Base-by-base conservation (phyloP, 805 yeast genomes). In the Candida tallmaniae region DNA sequence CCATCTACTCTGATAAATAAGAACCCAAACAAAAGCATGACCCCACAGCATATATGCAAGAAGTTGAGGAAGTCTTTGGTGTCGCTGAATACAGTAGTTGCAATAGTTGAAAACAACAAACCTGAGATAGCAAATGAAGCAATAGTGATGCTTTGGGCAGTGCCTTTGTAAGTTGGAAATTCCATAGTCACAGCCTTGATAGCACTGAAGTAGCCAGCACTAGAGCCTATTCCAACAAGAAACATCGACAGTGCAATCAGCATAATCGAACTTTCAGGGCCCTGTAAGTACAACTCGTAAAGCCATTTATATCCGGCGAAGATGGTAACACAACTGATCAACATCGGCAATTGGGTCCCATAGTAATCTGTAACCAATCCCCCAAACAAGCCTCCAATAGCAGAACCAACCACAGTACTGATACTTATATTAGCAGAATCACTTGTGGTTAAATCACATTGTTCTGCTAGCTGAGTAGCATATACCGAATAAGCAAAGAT, bases 91-190 rank as follows among this genome's bases (percentile, higher is more conserved):
- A 52, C 23, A 13, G 38, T 32, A 23, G 54, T 41, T 12, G 52
- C 39, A 12, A 56, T 40, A 7, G 40, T 39, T 44, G 51, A 52
- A 40, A 43, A 58, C 6, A 59, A 18, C 24, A 59, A 44, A 28
- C 59, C 51, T 8, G 62, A 50, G 7, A 60, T 58, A n/a, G 65
- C 65, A 48, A 60, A 60, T 8, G 60, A 54, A 2, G 65, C 61
- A 30, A 60, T 60, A 11, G 65, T 58, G 10, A 60, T 42, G 35
- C 62, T 56, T 40, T 60, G 65, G 6, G 65, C 65, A 1, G 61
- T 43, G n/a, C 61, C 62, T 38, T 56, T 59, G 34, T 32, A 50
- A 15, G 46, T 43, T 5, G 65, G 65, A 31, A 60, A 60, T 34
- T 47, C 50, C 6, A 59, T 35, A 1, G 64, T 51, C 5, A 60